Evolutionary conservation across 805 yeast genomes (phyloP).

Genomic region (Crinitomyces ghanaensis): DNA sequence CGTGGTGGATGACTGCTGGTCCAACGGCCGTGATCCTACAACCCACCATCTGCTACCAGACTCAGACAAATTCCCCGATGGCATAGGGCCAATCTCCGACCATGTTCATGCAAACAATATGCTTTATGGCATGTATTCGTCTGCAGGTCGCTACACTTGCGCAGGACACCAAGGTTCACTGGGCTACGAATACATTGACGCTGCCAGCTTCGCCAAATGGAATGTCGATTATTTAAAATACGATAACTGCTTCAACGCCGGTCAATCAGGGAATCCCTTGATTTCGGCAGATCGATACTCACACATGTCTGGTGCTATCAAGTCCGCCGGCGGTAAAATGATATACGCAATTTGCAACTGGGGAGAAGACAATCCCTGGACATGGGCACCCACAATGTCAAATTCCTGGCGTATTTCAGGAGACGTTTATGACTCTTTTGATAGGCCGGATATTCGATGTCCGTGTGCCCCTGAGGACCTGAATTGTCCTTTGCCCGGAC

Average conservation of each 20-base stretch:
- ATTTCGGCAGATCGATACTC: slow-evolving; percentile 21
- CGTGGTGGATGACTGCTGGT: slow-evolving; percentile 26
- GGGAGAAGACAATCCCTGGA: slow-evolving; percentile 25
- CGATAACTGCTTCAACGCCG: slow-evolving; percentile 25
- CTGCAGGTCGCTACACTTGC: slow-evolving; percentile 27
- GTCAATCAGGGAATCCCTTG: slow-evolving; percentile 21
- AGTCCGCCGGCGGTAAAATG: slow-evolving; percentile 22
- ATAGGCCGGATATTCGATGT: slow-evolving; percentile 20
- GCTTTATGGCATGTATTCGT: slow-evolving; percentile 26
- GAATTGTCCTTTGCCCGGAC: slow-evolving; percentile 19
- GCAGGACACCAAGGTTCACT: slow-evolving; percentile 25
- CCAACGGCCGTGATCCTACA: slow-evolving; percentile 15
- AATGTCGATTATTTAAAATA: slow-evolving; percentile 25
- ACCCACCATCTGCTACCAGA: slow-evolving; percentile 17
- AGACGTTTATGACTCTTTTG: slow-evolving; percentile 18
- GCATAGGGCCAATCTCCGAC: slow-evolving; percentile 20
- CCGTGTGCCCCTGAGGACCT: slow-evolving; percentile 22
- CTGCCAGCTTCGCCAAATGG: slow-evolving; percentile 22
- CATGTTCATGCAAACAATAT: slow-evolving; percentile 20
- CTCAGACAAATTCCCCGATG: slow-evolving; percentile 21
- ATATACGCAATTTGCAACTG: slow-evolving; percentile 25
- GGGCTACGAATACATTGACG: slow-evolving; percentile 22
- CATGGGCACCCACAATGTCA: slow-evolving; percentile 23
- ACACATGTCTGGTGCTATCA: slow-evolving; percentile 23
- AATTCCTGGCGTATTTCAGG: slow-evolving; percentile 26